These are phyloP conservation scores for Aleurites moluccanus DNA, from an alignment of 441 rosid genomes.

Conservation along the genomic window DNA sequence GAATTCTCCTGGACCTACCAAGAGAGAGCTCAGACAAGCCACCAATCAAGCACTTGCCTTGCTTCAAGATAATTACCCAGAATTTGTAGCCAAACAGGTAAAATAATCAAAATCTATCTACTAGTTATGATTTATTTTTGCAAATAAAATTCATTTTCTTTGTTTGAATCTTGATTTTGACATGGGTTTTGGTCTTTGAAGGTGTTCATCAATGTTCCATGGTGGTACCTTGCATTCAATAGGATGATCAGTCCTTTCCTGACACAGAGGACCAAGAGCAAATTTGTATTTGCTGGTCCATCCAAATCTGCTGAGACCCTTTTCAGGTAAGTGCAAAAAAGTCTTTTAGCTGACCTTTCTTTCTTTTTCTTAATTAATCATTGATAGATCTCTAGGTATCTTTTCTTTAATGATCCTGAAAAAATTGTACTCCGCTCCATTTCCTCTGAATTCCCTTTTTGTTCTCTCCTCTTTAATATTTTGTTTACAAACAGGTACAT, in stretches of 20 bases:
- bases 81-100: conserved; percentile 82
- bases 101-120: not conserved
- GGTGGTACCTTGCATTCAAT: conserved; percentile 80
- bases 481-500: conserved; percentile 44
- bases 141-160: not conserved
- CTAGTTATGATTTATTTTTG: not conserved
- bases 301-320: conserved; percentile 67
- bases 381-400: not conserved
- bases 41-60: conserved; percentile 77
- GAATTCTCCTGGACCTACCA: conserved; percentile 80
- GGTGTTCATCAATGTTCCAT: conserved; percentile 89
- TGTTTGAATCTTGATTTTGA: not conserved
- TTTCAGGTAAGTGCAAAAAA: conserved; percentile 54
- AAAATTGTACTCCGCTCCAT: not conserved
- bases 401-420: not conserved
- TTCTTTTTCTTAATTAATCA: not conserved
- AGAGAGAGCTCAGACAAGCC: conserved; percentile 67
- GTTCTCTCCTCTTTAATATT: not conserved
- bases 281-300: conserved; percentile 66
- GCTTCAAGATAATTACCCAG: conserved; percentile 91
- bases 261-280: conserved; percentile 82
- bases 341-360: not conserved
- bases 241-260: conserved; percentile 80
- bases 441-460: not conserved
- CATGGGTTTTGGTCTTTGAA: conserved; percentile 25